These are phyloP conservation scores for Phaffia australis DNA, from an alignment of 768 basidiomycete genomes.

Conservation along the genomic window DNA sequence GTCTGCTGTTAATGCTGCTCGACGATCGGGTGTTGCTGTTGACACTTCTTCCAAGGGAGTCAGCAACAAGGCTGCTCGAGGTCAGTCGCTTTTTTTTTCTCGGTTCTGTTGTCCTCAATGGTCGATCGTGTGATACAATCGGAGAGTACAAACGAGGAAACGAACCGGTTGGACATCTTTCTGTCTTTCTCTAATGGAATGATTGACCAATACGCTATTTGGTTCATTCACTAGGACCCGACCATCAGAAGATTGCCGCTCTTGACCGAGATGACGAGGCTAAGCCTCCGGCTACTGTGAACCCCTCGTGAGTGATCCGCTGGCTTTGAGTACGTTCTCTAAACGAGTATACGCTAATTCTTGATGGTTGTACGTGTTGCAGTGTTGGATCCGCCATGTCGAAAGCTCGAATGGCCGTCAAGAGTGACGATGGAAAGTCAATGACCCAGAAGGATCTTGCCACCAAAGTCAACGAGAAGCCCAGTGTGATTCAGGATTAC, in stretches of 20 bases:
- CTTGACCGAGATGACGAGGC: slow-evolving; percentile 93
- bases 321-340: too few species aligned
- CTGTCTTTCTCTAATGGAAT: too few species aligned
- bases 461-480: slow-evolving; percentile 86
- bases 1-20: slow-evolving; percentile 57
- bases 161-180: too few species aligned
- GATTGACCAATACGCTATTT: neutral
- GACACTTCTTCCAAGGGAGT: slow-evolving; percentile 66
- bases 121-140: neutral
- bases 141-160: neutral
- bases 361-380: too few species aligned
- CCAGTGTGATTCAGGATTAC: slow-evolving; percentile 34
- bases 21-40: slow-evolving; percentile 62
- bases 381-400: slow-evolving; percentile 58
- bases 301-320: slow-evolving; percentile 7
- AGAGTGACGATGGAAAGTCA: slow-evolving; percentile 40
- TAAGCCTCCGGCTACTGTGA: slow-evolving; percentile 74
- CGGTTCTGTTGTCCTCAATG: too few species aligned
- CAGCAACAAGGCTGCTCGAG: slow-evolving; percentile 63
- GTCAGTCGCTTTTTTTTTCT: slow-evolving; percentile 40
- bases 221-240: slow-evolving; percentile 50
- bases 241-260: slow-evolving; percentile 86
- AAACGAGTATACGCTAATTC: neutral
- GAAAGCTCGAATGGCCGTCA: slow-evolving; percentile 61
- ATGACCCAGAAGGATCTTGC: slow-evolving; percentile 87